A percentile compares a stretch with the other conserved stretches of the same genome.
phyloP scores from a whole-genome alignment of 108 stramenopile species.

The Cyclotella choctawhatcheeana region DNA sequence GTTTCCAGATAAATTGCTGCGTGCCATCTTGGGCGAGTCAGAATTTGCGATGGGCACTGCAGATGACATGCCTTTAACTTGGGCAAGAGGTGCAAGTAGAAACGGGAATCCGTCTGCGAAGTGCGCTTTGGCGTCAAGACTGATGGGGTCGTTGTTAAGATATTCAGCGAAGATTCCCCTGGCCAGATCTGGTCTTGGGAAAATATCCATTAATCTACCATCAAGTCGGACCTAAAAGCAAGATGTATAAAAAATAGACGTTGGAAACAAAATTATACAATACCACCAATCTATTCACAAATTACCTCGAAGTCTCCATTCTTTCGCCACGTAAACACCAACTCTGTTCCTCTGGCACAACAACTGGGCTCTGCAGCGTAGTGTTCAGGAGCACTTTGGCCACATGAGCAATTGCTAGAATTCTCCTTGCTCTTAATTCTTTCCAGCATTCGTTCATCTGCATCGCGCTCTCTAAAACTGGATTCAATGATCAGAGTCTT shows the following conservation, averaged over 20 bases:
- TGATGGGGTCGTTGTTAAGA: constrained; percentile 80
- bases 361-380: constrained; percentile 76
- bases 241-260: neutral
- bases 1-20: constrained; percentile 7
- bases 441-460: constrained; percentile 65
- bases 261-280: neutral
- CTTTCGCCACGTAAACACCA: constrained; percentile 88
- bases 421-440: constrained; percentile 72
- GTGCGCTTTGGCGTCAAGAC: constrained; percentile 68
- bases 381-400: constrained; percentile 77
- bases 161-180: constrained; percentile 89
- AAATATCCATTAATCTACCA: constrained; percentile 80
- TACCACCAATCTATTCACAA: neutral
- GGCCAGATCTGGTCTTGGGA: constrained; percentile 78
- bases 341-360: constrained; percentile 86
- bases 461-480: constrained; percentile 79
- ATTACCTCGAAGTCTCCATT: constrained; percentile 81
- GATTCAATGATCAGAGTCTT: constrained; percentile 73
- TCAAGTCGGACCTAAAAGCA: constrained; percentile 64
- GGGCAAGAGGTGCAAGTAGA: constrained; percentile 77
- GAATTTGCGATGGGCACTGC: constrained; percentile 25
- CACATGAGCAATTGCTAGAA: constrained; percentile 82
- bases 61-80: constrained; percentile 67
- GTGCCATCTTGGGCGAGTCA: constrained; percentile 13
- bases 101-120: constrained; percentile 88